Conservation (phyloP, 352 stramenopile genomes). For the Globisporangium apiculatum region DNA sequence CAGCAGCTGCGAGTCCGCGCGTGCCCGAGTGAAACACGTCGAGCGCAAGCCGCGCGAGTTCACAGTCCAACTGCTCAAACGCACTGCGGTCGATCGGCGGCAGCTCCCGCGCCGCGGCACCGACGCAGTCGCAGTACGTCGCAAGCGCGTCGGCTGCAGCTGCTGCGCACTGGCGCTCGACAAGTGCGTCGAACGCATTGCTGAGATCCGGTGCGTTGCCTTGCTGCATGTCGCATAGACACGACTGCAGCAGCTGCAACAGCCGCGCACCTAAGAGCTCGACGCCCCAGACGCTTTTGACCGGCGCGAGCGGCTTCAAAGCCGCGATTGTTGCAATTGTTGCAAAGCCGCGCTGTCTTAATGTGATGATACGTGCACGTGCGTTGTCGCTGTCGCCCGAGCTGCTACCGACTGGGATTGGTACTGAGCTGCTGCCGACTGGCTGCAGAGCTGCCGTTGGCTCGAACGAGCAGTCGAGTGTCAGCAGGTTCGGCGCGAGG, state of each 20-base stretch:
- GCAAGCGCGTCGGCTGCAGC: constrained; percentile 52
- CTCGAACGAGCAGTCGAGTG: constrained; percentile 35
- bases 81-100: constrained; percentile 56
- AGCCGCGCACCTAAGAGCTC: constrained; percentile 58
- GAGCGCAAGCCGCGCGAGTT: constrained; percentile 63
- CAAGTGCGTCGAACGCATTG: constrained; percentile 60
- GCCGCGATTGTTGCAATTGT: constrained; percentile 8
- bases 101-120: constrained; percentile 39
- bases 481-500: constrained; percentile 45
- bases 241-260: constrained; percentile 24
- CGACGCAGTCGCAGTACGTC: constrained; percentile 74
- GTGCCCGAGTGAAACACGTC: constrained; percentile 51
- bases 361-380: constrained; percentile 22
- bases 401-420: background rate
- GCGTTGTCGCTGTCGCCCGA: background rate
- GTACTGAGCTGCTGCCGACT: constrained; percentile 7
- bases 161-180: constrained; percentile 39
- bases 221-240: constrained; percentile 20
- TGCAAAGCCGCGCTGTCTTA: constrained; percentile 28
- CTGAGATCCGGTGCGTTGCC: constrained; percentile 42
- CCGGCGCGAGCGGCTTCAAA: constrained; percentile 15
- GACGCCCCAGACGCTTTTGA: constrained; percentile 61
- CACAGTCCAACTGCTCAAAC: constrained; percentile 62
- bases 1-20: constrained; percentile 17
- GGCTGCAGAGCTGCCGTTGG: too few species aligned